Evolutionary conservation across 176 grass and related monocot genomes (phyloP).

Genomic region (Urochloa ruziziensis): DNA sequence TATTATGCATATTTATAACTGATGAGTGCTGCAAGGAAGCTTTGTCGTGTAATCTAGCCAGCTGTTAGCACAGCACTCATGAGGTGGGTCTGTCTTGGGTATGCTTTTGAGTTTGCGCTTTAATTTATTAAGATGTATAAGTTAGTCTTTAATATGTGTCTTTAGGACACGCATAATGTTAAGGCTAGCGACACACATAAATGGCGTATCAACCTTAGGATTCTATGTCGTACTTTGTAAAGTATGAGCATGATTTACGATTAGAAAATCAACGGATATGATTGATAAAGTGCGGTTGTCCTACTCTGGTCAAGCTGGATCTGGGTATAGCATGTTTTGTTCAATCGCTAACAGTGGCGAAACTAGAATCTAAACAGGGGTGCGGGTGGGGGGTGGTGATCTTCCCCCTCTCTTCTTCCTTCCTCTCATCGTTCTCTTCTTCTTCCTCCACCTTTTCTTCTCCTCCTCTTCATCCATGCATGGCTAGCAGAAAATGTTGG

Average conservation of each 20-base stretch:
- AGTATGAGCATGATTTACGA: background rate
- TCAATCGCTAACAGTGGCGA: too few relatives aligned
- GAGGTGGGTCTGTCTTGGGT: conserved; percentile 2
- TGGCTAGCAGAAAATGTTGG: too few relatives aligned
- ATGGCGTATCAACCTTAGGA: background rate
- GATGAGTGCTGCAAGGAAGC: background rate
- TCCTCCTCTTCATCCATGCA: too few relatives aligned
- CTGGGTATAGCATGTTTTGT: background rate
- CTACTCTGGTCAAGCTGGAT: background rate
- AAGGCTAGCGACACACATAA: conserved; percentile 2
- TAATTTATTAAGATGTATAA: background rate
- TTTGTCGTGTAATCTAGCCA: background rate
- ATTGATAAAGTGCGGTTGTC: background rate
- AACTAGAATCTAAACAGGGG: too few relatives aligned
- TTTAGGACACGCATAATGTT: background rate
- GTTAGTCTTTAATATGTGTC: background rate
- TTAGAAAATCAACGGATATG: background rate
- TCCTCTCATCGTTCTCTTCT: too few relatives aligned
- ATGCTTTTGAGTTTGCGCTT: background rate
- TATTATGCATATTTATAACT: background rate
- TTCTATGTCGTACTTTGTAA: conserved; percentile 15
- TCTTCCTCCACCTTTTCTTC: too few relatives aligned
- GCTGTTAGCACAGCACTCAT: background rate
- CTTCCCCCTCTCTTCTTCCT: too few relatives aligned
- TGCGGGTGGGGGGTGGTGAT: too few relatives aligned